phyloP scores from a whole-genome alignment of 768 basidiomycete genomes.

The Mycena venus region DNA sequence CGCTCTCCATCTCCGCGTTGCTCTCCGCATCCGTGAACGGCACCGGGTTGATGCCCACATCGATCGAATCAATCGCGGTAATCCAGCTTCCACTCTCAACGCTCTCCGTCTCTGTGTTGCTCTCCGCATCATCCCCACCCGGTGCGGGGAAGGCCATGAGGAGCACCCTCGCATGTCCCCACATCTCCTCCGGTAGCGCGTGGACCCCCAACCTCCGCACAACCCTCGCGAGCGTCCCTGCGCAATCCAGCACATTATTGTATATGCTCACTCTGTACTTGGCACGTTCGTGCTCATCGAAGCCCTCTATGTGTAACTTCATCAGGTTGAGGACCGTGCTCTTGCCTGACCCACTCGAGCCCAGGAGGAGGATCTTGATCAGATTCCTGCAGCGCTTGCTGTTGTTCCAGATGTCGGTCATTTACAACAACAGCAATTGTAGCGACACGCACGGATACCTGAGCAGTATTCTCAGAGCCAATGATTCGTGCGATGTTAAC shows the following conservation, averaged over 20 bases:
- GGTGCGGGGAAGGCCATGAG: slow-evolving; percentile 14
- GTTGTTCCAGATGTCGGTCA: not conserved
- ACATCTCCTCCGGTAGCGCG: slow-evolving; percentile 53
- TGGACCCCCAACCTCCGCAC: slow-evolving; percentile 78
- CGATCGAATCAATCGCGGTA: not conserved
- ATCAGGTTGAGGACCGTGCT: slow-evolving; percentile 56
- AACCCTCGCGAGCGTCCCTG: slow-evolving; percentile 75
- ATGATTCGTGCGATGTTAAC: not conserved
- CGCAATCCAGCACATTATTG: slow-evolving; percentile 79
- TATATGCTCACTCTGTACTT: slow-evolving; percentile 79
- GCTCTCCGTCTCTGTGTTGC: not conserved
- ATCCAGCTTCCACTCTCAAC: slow-evolving; percentile 9
- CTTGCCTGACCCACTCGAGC: slow-evolving; percentile 7
- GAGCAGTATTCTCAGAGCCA: not conserved
- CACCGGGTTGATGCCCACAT: too few species aligned
- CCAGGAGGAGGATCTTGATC: slow-evolving; percentile 15
- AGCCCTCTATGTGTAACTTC: slow-evolving; percentile 88
- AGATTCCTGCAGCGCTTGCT: not conserved
- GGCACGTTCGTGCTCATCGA: slow-evolving; percentile 71
- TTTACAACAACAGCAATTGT: too few species aligned
- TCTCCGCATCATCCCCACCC: slow-evolving; percentile 4
- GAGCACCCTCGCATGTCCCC: not conserved
- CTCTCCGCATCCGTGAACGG: not conserved
- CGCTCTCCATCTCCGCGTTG: not conserved
- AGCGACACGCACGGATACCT: not conserved